These are phyloP conservation scores for Gnetum montanum DNA, from an alignment of 75 land plant genomes.

Conservation along the genomic window DNA sequence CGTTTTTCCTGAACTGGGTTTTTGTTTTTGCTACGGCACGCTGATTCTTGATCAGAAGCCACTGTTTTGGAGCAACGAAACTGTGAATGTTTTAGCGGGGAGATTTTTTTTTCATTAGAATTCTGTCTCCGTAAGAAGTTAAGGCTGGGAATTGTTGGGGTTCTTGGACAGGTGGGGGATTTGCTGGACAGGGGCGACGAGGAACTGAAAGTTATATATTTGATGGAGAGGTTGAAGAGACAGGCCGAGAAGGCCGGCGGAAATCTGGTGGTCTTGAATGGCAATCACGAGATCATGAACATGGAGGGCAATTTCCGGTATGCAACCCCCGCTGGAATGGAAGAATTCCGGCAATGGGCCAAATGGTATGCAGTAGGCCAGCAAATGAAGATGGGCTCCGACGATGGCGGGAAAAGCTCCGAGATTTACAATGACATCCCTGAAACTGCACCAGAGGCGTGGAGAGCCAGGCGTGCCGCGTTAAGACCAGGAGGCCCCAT, in stretches of 20 bases:
- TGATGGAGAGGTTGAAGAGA: constrained; percentile 52
- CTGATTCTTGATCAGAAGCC: too few relatives aligned
- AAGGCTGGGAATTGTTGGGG: too few relatives aligned
- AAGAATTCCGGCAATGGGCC: constrained; percentile 74
- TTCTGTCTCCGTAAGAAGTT: too few relatives aligned
- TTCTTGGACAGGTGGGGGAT: constrained; percentile 85
- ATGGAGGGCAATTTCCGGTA: constrained; percentile 76
- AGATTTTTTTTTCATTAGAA: too few relatives aligned
- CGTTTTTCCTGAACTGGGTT: not conserved
- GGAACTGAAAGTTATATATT: constrained; percentile 73
- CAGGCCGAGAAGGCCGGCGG: constrained; percentile 69
- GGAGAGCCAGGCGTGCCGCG: constrained; percentile 78
- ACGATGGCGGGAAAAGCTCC: constrained; percentile 15
- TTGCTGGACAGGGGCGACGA: constrained; percentile 88
- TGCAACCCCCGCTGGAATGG: constrained; percentile 34
- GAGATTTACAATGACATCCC: constrained; percentile 54
- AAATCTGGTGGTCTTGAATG: constrained; percentile 63
- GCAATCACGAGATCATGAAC: constrained; percentile 98
- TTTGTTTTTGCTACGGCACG: too few relatives aligned
- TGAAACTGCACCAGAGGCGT: constrained; percentile 18
- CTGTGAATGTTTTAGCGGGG: too few relatives aligned
- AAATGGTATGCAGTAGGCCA: constrained; percentile 59
- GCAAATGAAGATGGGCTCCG: constrained; percentile 49
- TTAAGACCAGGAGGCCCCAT: constrained; percentile 70
- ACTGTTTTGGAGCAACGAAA: too few relatives aligned